A percentile compares a stretch with the other conserved stretches of the same genome.
These are phyloP conservation scores for Petasospora fabianii DNA, from an alignment of 1,139 yeast species.

Conservation along the genomic window DNA sequence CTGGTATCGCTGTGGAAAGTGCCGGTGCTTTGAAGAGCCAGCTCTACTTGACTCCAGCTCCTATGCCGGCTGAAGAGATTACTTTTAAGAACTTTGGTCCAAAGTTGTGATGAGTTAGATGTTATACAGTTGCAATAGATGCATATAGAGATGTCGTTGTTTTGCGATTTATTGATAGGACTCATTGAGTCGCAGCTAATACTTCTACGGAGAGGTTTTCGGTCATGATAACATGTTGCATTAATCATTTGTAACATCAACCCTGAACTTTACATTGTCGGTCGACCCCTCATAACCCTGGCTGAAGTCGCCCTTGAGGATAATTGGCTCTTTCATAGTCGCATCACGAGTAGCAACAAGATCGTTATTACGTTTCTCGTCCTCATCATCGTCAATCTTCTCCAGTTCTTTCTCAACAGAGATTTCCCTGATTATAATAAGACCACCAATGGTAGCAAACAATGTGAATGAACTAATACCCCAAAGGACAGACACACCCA, in stretches of 20 bases:
- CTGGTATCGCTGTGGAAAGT: conserved; percentile 34
- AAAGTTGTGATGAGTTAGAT: conserved; percentile 14
- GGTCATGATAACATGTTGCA: too few relatives aligned
- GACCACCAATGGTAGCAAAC: conserved; percentile 17
- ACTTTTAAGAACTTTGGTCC: conserved; percentile 13
- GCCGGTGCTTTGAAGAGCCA: conserved; percentile 42
- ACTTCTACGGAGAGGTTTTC: too few relatives aligned
- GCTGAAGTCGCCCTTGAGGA: conserved; percentile 1
- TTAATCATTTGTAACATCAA: conserved; percentile 1
- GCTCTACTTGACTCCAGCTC: conserved; percentile 41
- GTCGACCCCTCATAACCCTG: conserved; percentile 3
- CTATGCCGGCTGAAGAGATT: conserved; percentile 35
- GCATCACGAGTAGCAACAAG: neutral
- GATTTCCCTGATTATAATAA: conserved; percentile 15
- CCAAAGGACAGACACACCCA: conserved; percentile 54
- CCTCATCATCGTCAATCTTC: conserved; percentile 7
- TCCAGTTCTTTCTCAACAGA: conserved; percentile 3
- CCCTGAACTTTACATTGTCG: conserved; percentile 2
- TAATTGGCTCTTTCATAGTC: conserved; percentile 1
- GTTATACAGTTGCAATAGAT: too few relatives aligned
- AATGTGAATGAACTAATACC: conserved; percentile 14
- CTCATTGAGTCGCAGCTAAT: too few relatives aligned
- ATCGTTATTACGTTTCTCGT: conserved; percentile 7
- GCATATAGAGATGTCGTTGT: too few relatives aligned
- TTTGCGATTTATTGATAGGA: too few relatives aligned